Evolutionary conservation across 169 alveolate genomes (phyloP), one percentile per base, ranked within the genome.

Genomic region (Babesia gibsoni): DNA sequence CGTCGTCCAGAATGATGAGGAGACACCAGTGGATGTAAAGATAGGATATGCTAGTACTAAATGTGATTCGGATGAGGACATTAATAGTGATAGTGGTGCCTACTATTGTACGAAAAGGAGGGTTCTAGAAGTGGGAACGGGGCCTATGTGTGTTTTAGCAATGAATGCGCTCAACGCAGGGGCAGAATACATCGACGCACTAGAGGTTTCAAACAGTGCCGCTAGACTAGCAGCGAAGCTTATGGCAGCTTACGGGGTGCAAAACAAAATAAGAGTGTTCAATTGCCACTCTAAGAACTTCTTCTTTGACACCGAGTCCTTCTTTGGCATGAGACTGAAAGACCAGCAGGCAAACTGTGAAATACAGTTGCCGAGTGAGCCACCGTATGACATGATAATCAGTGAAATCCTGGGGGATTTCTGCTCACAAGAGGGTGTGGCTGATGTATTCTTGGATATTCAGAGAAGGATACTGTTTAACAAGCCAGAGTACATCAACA

Each of bases 381-480:
- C 81, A 23, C 84, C 84, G 53, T 91, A 91, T 59, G 94, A 89
- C 63, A 78, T 91, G 92, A 80, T 91, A 42, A 82, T 91, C 43
- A 90, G 93, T 64, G 95, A 91, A 54, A 90, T 91, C 36, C 72
- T 91, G 30, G 95, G 95, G 5, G 95, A 91, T 75, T 91, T 89
- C 56, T 92, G 93, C 36, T 88, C 93, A 14, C 95, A 91, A 64
- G 95, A 91, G 50, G 94, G 93, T 7, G 94, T 83, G 20, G 93
- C 94, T 18, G 95, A 91, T 59, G 93, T 89, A 46, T 85, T 83
- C 35, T 65, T 84, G 61, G 95, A 91, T 61, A 52, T 91, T 52
- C 94, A 89, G 83, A 79, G 84, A 46, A 72, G 93, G 41, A 54
- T 88, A 57, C 73, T 83, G 35, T 74, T 70, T 43, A 64, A 78